phyloP scores from a whole-genome alignment of 352 stramenopile genomes.

The Pythium brassicae region DNA sequence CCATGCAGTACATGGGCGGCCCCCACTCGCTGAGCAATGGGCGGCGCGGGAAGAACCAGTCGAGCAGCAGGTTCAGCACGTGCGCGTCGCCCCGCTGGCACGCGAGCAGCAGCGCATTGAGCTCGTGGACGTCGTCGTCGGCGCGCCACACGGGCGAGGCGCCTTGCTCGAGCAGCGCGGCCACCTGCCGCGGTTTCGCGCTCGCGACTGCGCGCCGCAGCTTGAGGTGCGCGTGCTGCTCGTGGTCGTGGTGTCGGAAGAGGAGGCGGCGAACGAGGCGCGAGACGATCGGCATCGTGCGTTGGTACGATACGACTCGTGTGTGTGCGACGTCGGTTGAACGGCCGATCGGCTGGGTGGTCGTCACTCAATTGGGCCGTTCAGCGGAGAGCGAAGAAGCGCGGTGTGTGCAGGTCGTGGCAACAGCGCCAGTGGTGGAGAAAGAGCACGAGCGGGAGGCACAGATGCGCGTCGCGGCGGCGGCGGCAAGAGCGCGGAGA shows the following conservation, averaged over 20 bases:
- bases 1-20: conserved; percentile 61
- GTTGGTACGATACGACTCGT: background rate
- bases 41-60: conserved; percentile 50
- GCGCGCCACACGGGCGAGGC: conserved; percentile 55
- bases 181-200: conserved; percentile 42
- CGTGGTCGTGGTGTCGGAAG: conserved; percentile 19
- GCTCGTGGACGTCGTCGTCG: conserved; percentile 23
- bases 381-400: conserved; percentile 1
- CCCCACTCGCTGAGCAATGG: conserved; percentile 43
- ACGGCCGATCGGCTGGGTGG: too few relatives aligned
- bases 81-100: conserved; percentile 44
- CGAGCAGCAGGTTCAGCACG: conserved; percentile 52
- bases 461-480: background rate
- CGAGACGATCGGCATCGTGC: conserved; percentile 38
- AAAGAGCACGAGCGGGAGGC: background rate
- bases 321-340: background rate
- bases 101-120: conserved; percentile 62
- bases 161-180: conserved; percentile 44
- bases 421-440: background rate
- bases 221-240: conserved; percentile 33
- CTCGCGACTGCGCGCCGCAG: conserved; percentile 53
- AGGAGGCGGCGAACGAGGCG: conserved; percentile 44
- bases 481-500: too few relatives aligned
- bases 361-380: too few relatives aligned
- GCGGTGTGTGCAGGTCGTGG: background rate